Evolutionary conservation across 352 stramenopile species (phyloP), one percentile per base, ranked within the genome.

Genomic region (Phytophthora litchii): DNA sequence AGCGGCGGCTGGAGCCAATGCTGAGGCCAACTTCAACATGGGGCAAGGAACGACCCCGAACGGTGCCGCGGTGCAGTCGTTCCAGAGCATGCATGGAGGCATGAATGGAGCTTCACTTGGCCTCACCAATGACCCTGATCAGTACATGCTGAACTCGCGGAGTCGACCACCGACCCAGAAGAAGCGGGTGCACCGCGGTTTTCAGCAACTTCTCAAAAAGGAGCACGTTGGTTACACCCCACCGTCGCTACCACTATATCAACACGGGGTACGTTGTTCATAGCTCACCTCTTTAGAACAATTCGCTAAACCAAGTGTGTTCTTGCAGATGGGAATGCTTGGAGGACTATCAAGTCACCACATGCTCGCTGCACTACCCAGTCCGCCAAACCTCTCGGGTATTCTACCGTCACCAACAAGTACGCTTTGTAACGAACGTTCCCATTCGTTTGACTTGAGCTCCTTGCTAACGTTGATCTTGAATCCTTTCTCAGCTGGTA

Each of bases 171-270:
- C 59, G 17, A 60, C 55, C 7, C 73, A 83, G 47, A 92, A 91
- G 66, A 91, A 92, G 46, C 70, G 83, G 1, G 74, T 88, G 51
- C 80, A 89, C 23, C 78, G 80, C 20, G 71, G 83, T n/a, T 91
- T 91, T 49, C 83, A 92, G 68, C 83, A 91, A 59, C 61, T 92
- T 59, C 67, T 91, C 12, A 86, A 89, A 60, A 91, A 91, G 27
- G 79, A 91, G 47, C 80, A 92, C 46, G 64, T 79, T 56, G 64
- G 67, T 44, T 91, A 89, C 63, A 76, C 81, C 6, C 80, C 83
- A 5, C 80, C 83, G 19, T 71, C 80, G 35, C 66, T 91, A 44
- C 77, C 82, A 6, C 59, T 91, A 10, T 92, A 90, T 44, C 80
- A 91, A 38, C 80, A 86, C 38, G 67, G 70, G 35, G 82, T 92